These are phyloP conservation scores for Fraxinus albicans DNA, from an alignment of 305 asterid species.

Conservation along the genomic window DNA sequence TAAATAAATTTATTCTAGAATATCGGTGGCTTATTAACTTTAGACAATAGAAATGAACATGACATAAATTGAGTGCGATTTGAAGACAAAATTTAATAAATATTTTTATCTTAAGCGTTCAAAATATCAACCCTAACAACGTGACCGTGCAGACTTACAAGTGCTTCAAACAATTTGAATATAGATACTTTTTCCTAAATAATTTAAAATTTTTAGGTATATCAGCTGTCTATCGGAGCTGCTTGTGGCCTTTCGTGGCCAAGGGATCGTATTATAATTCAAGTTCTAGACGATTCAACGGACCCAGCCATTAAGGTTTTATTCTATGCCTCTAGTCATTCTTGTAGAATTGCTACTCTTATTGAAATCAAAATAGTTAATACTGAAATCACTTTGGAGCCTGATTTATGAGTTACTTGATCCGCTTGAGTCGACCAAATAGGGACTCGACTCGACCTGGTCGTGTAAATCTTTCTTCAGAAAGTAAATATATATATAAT, in stretches of 20 bases:
- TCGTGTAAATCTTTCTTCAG: not conserved
- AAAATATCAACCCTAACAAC: not conserved
- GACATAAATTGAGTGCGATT: not conserved
- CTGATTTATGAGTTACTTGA: not conserved
- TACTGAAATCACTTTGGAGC: not conserved
- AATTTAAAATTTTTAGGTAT: slow-evolving; percentile 25
- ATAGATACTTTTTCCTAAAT: not conserved
- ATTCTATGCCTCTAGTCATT: not conserved
- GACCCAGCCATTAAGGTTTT: slow-evolving; percentile 37
- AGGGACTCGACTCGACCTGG: not conserved
- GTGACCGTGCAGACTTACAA: not conserved
- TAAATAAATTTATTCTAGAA: not conserved
- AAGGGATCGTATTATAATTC: slow-evolving; percentile 34
- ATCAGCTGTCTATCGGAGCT: slow-evolving; percentile 43
- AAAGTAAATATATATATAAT: too few species aligned
- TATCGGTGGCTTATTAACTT: not conserved
- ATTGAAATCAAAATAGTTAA: slow-evolving; percentile 27
- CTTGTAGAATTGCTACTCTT: not conserved
- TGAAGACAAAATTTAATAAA: not conserved
- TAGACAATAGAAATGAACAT: not conserved
- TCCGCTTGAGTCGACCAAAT: not conserved
- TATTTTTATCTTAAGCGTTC: too few species aligned
- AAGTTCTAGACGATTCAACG: slow-evolving; percentile 46
- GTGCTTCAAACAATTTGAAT: not conserved
- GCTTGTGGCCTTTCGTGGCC: slow-evolving; percentile 49